Evolutionary conservation across 2,329 filamentous ascomycete genomes (phyloP).

Genomic region (Nannizziopsis arthrosporioides): DNA sequence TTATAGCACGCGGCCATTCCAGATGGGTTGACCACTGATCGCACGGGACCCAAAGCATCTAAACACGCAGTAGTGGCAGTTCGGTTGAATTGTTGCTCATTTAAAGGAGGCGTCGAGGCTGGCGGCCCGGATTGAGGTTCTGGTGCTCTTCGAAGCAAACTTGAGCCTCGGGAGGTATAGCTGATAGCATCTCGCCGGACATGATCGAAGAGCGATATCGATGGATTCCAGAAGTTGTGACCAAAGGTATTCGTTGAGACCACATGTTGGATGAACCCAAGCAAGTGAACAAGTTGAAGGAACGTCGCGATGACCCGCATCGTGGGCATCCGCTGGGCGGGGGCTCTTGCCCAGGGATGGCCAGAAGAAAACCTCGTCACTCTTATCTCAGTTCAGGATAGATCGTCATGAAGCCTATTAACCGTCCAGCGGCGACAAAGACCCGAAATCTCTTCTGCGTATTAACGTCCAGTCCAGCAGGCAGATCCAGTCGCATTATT

Average conservation of each 20-base stretch:
- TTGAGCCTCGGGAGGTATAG: neutral
- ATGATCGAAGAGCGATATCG: conserved; percentile 2
- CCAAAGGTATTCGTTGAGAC: conserved; percentile 3
- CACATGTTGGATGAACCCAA: conserved; percentile 3
- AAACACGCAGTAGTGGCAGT: conserved; percentile 49
- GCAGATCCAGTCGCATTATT: conserved; percentile 3
- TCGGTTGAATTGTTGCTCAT: conserved; percentile 20
- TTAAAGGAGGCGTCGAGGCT: conserved; percentile 33
- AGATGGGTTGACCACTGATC: conserved; percentile 54
- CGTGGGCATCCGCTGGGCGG: conserved; percentile 9
- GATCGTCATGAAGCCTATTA: conserved; percentile 7
- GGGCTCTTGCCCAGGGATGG: conserved; percentile 6
- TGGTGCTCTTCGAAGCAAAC: conserved; percentile 8
- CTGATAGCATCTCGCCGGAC: conserved; percentile 8
- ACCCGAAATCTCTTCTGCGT: neutral
- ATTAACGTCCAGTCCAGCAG: neutral
- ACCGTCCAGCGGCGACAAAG: conserved; percentile 12
- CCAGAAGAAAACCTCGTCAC: conserved; percentile 6
- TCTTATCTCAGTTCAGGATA: conserved; percentile 5
- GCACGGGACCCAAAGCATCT: conserved; percentile 43
- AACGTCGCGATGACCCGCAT: conserved; percentile 13
- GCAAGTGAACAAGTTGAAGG: conserved; percentile 5
- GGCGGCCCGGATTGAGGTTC: conserved; percentile 6
- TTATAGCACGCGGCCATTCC: conserved; percentile 78
- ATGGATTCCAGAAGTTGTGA: neutral